These are phyloP conservation scores for Flaveria sonorensis DNA, from an alignment of 129 eudicot species.

Conservation along the genomic window DNA sequence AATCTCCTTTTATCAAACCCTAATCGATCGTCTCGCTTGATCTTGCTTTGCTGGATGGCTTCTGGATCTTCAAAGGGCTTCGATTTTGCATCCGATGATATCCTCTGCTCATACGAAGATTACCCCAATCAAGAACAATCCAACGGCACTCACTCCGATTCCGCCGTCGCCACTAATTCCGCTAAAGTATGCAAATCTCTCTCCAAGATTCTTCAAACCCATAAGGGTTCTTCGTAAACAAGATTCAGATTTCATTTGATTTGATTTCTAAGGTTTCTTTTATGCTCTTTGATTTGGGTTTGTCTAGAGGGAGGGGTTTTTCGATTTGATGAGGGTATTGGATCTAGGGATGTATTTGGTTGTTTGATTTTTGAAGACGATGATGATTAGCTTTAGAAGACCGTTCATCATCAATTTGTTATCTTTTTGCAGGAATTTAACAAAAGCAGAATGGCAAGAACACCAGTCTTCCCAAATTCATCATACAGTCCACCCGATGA, in stretches of 20 bases:
- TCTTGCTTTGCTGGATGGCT: constrained; percentile 50
- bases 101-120: constrained; percentile 88
- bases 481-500: constrained; percentile 89
- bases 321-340: background rate
- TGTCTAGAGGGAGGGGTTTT: background rate
- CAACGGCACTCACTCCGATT: constrained; percentile 64
- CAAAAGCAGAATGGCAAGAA: constrained; percentile 80
- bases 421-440: constrained; percentile 67
- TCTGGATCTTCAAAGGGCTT: constrained; percentile 84
- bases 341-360: background rate
- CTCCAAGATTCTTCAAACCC: background rate
- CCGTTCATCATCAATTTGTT: background rate
- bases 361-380: background rate
- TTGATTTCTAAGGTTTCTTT: background rate
- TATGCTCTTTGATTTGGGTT: constrained; percentile 9
- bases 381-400: background rate
- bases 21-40: constrained; percentile 10
- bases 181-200: constrained; percentile 49
- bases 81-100: constrained; percentile 87
- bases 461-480: constrained; percentile 64
- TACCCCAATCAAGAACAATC: constrained; percentile 57
- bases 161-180: constrained; percentile 46
- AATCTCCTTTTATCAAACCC: constrained; percentile 25
- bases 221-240: background rate
- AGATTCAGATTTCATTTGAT: background rate